Evolutionary conservation across 23 red algal species (phyloP), one percentile per base, ranked within the genome.

Genomic region (Pyropia haitanensis): DNA sequence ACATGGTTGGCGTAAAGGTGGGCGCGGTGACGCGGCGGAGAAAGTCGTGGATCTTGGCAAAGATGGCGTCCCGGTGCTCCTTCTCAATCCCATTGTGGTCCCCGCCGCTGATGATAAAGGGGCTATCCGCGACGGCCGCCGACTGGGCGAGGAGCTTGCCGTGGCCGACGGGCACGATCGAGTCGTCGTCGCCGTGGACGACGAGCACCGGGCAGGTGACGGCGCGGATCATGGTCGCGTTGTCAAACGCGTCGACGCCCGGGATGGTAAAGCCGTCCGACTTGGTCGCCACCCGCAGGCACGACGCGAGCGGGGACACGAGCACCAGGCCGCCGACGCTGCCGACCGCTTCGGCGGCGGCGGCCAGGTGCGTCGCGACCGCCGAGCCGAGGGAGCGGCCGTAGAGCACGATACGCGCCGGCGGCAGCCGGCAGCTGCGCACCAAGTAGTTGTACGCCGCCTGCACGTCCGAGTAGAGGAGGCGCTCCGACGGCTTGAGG

Each of bases 181-280:
- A 66, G 50, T 89, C 85, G 49, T 73, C 69, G 19, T 76, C 70
- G 19, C 85, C 85, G 33, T 89, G 85, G 13, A 89, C 30, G n/a
- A 89, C 73, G 14, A 89, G 65, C 9, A 89, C 85, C 10, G 85
- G 85, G 49, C 85, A 89, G n/a, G 56, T 49, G 1, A 89, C 75
- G 22, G 70, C 73, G 69, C 55, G 56, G 44, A 71, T 59, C 30
- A 68, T 60, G 57, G 77, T 61, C 49, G 78, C 78, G 71, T 89
- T 89, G 49, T 68, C 75, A 57, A 89, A 89, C 57, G 73, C 78
- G 61, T 89, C 85, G 31, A 89, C 71, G 56, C 72, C 66, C 0
- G 85, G 85, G 16, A 88, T 49, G 17, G 85, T 89, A 30, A 79
- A 50, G 60, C 67, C 67, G 2, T 64, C 65, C 8, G 32, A 33